Evolutionary conservation across 371 early-diverging fungal species (phyloP), one percentile per base, ranked within the genome.

Genomic region (Chytridiales sp.): DNA sequence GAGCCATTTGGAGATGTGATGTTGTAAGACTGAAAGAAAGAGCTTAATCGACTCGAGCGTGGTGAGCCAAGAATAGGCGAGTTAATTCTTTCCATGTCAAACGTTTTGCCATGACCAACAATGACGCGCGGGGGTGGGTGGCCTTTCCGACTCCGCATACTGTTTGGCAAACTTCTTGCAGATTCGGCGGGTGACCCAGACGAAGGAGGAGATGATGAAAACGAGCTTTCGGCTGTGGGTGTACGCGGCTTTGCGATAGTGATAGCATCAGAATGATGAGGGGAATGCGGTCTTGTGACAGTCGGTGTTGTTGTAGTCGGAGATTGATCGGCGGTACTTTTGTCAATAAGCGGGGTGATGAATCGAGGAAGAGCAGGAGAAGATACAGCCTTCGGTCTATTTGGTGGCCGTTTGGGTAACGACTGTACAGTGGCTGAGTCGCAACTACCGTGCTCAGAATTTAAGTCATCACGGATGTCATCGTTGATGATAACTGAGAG

Each of bases 41-140:
- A 59, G 61, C 61, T 52, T 34, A 51, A 32, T 13, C 42, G 15
- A 35, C 63, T 56, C 26, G 53, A 60, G 4, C 22, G 19, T 22
- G 62, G 62, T 2, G 55, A 40, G 26, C 29, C 24, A 3, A 59
- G 26, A 26, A 43, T 50, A 13, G 66, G 59, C 1, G 70, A 54
- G 26, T 60, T 44, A 8, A 73, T 68, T 29, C 52, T 54, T 34
- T 69, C 74, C 26, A 73, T 62, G 27, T 73, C 70, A 36, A 73
- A 26, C 21, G 70, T 62, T 5, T 57, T 56, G 44, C 64, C 67
- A 17, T 58, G 56, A 40, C 59, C 65, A 13, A 69, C 66, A 49
- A 73, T 64, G 31, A 73, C 62, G 2, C 73, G 58, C 24, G 73
- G 69, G 0, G 68, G 66, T 22, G 56, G 51, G 8, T 52, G 39